Conservation (phyloP, 257 asterid species). For the Lithospermum erythrorhizon region DNA sequence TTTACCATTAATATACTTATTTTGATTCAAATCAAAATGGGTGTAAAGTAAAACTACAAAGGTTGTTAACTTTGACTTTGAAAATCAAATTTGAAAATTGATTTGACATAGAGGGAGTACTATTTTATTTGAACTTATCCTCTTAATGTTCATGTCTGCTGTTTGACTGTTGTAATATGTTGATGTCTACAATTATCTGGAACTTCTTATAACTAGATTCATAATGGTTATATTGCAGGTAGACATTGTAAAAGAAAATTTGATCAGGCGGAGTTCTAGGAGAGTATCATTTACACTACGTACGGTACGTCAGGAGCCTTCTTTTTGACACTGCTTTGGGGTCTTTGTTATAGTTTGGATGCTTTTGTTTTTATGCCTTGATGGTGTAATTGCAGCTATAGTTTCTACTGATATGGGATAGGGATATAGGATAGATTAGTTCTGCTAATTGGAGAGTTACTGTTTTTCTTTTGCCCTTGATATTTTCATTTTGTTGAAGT, state of each 20-base stretch:
- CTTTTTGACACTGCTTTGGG: not conserved
- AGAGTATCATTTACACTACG: slow-evolving; percentile 91
- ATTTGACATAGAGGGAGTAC: too few relatives aligned
- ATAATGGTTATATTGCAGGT: slow-evolving; percentile 31
- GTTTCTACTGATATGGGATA: not conserved
- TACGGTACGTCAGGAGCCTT: slow-evolving; percentile 36
- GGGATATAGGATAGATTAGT: not conserved
- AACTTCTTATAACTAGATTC: not conserved
- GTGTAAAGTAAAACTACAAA: too few relatives aligned
- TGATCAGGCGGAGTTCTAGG: slow-evolving; percentile 62
- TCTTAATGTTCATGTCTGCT: too few relatives aligned
- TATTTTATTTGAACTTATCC: too few relatives aligned
- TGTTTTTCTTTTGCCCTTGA: not conserved
- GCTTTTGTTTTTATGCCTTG: not conserved
- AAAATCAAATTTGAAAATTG: too few relatives aligned
- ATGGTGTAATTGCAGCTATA: not conserved
- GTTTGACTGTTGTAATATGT: too few relatives aligned
- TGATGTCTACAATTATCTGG: not conserved
- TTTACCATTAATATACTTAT: too few relatives aligned
- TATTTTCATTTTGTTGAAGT: not conserved
- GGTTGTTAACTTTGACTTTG: too few relatives aligned
- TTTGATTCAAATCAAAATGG: too few relatives aligned
- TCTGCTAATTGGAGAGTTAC: not conserved
- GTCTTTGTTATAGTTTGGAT: not conserved
- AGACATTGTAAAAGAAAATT: slow-evolving; percentile 59